These are phyloP conservation scores for Neocatenulostroma microsporum DNA, from an alignment of 2,329 filamentous ascomycete species.

Conservation along the genomic window DNA sequence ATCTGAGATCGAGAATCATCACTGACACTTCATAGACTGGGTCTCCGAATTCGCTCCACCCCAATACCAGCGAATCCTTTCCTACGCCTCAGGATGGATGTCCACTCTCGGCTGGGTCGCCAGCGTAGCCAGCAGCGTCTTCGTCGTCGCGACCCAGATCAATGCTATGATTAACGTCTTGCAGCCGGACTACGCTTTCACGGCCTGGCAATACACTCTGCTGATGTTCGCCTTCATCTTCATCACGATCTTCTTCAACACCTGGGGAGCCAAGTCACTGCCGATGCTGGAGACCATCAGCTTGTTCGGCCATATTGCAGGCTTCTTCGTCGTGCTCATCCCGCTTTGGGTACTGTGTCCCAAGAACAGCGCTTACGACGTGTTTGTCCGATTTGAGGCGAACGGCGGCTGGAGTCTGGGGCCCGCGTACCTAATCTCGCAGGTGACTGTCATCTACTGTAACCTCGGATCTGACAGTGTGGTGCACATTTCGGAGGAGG, in stretches of 20 bases:
- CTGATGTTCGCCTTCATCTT: slow-evolving; percentile 31
- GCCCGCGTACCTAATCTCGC: slow-evolving; percentile 21
- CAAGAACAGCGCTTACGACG: slow-evolving; percentile 25
- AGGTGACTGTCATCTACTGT: slow-evolving; percentile 21
- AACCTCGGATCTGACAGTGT: slow-evolving; percentile 23
- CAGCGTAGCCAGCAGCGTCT: slow-evolving; percentile 27
- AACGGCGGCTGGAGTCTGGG: slow-evolving; percentile 24
- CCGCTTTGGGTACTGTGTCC: slow-evolving; percentile 24
- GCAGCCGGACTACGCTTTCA: slow-evolving; percentile 21
- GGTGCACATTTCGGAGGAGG: slow-evolving; percentile 29
- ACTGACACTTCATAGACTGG: slow-evolving; percentile 21
- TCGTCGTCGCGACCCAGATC: slow-evolving; percentile 31
- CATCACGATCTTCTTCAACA: slow-evolving; percentile 26
- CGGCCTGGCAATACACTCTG: slow-evolving; percentile 24
- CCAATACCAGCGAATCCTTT: slow-evolving; percentile 21
- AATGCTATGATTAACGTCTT: slow-evolving; percentile 31
- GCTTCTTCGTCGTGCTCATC: slow-evolving; percentile 26
- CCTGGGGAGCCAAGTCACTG: slow-evolving; percentile 25
- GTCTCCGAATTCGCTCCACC: slow-evolving; percentile 28
- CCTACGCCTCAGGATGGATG: slow-evolving; percentile 27
- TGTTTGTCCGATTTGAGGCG: slow-evolving; percentile 22
- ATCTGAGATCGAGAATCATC: no score
- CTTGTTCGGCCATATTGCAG: slow-evolving; percentile 23
- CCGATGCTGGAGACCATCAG: slow-evolving; percentile 23
- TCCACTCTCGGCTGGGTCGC: slow-evolving; percentile 32